Evolutionary conservation across 1,284 basidiomycete genomes (phyloP).

Genomic region (Heliocybe sulcata): DNA sequence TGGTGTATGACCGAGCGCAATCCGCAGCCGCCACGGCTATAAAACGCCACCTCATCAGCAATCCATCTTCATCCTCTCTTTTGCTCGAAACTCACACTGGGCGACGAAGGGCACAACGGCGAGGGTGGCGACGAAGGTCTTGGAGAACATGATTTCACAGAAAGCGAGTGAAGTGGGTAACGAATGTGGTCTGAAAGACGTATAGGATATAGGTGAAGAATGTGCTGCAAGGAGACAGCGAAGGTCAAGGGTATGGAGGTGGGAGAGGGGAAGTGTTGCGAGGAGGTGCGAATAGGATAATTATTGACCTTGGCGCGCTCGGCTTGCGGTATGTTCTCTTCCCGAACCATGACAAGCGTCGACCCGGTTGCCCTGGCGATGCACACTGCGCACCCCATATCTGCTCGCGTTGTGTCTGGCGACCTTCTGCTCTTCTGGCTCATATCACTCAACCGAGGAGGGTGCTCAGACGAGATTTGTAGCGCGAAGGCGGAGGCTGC

Average conservation of each 20-base stretch:
- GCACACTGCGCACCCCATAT: neutral
- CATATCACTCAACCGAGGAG: no score
- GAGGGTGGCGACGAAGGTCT: slow-evolving; percentile 30
- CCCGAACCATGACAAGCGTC: neutral
- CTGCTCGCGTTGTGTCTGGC: no score
- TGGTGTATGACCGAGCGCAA: slow-evolving; percentile 58
- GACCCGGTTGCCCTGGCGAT: neutral
- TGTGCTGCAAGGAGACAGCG: neutral
- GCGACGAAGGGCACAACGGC: slow-evolving; percentile 34
- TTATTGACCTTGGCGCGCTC: neutral
- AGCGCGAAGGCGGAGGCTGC: no score
- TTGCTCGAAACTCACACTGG: slow-evolving; percentile 27
- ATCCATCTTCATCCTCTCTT: neutral
- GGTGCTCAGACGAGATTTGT: no score
- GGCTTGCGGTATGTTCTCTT: neutral
- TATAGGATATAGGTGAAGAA: neutral
- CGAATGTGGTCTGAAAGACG: slow-evolving; percentile 4
- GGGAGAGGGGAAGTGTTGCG: neutral
- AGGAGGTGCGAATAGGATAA: neutral
- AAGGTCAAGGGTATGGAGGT: neutral
- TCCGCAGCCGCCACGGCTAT: slow-evolving; percentile 11
- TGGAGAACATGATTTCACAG: slow-evolving; percentile 34
- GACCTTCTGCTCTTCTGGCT: no score
- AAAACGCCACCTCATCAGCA: neutral
- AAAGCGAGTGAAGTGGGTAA: slow-evolving; percentile 7